Percentiles rank a stretch among this genome's conserved stretches.
Conservation (phyloP, 176 grass and related monocot genomes). For the Poa annua region DNA sequence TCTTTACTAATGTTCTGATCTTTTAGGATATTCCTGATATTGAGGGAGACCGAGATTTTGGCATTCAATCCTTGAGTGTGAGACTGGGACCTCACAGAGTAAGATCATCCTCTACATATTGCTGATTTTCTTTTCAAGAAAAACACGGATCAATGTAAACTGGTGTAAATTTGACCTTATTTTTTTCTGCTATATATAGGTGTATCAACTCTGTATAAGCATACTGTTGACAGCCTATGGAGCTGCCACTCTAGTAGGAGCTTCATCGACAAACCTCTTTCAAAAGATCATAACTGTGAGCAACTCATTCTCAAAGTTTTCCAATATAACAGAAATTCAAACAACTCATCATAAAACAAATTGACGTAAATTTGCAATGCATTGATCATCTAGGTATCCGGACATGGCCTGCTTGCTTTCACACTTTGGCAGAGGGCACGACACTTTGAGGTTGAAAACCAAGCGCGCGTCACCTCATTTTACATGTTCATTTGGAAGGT, state of each 20-base stretch:
- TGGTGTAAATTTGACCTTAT: neutral
- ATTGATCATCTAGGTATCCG: constrained; percentile 53
- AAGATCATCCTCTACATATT: constrained; percentile 17
- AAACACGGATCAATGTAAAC: neutral
- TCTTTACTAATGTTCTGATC: neutral
- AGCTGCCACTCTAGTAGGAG: constrained; percentile 68
- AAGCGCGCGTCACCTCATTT: constrained; percentile 58
- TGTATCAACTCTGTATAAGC: constrained; percentile 80
- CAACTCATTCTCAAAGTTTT: neutral
- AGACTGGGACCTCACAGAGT: constrained; percentile 65
- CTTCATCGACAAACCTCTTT: constrained; percentile 51
- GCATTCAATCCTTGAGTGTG: constrained; percentile 80
- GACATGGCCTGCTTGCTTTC: constrained; percentile 66
- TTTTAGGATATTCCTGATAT: constrained; percentile 89
- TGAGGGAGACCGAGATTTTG: constrained; percentile 75
- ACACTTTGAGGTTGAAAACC: constrained; percentile 46
- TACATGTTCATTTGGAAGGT: constrained; percentile 99
- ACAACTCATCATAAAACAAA: neutral
- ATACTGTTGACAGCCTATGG: constrained; percentile 71
- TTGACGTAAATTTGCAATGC: neutral
- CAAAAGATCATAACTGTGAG: constrained; percentile 58
- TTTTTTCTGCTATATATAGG: constrained; percentile 53
- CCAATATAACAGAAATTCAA: neutral
- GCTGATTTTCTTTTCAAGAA: neutral
- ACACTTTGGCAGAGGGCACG: constrained; percentile 53